Evolutionary conservation across 352 stramenopile species (phyloP), one percentile per base, ranked within the genome.

Genomic region (Pythium utonaiense): DNA sequence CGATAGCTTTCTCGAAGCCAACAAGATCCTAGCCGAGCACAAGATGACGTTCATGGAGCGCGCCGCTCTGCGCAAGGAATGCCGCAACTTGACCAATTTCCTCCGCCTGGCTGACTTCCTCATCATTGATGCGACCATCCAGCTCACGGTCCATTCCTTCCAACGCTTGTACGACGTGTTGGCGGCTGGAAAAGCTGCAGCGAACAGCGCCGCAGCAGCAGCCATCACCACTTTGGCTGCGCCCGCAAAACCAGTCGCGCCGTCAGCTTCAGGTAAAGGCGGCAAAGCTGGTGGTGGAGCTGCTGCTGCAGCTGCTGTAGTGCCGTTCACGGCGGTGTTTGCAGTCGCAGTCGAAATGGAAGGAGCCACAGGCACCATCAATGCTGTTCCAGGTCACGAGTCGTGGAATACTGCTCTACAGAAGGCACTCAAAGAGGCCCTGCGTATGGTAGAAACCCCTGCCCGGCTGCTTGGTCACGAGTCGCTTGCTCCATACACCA

Each of bases 1-100:
- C 21, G 93, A 98, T 57, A 53, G 61, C 14, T 98, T 98, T 49
- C 73, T 98, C 21, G 75, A 75, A 31, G 68, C 73, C 10, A 98
- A 98, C 74, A 93, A 96, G 41, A 98, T 98, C 66, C 83, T 88
- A 0, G 75, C 90, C 0, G 88, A 97, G 47, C 89, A 97, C 69
- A 96, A 95, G 45, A 98, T 98, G 93, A 98, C 92, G 6, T 98
- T 98, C 66, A 98, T 98, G 93, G 94, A 98, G 68, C 75, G 91
- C 17, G 93, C 95, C 1, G 84, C 87, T 3, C 60, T 98, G 38
- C 83, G 93, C 3, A 93, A 92, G 40, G 89, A 98, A 52, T 98
- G 93, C 60, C 86, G 88, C 5, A 91, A 78, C 36, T 68, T 98
- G 19, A 97, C 91, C 2, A 91, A 93, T 38, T 98, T 98, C 58